Evolutionary conservation across 768 basidiomycete species (phyloP), one percentile per base, ranked within the genome.

Genomic region (Tubosaeta sp.): DNA sequence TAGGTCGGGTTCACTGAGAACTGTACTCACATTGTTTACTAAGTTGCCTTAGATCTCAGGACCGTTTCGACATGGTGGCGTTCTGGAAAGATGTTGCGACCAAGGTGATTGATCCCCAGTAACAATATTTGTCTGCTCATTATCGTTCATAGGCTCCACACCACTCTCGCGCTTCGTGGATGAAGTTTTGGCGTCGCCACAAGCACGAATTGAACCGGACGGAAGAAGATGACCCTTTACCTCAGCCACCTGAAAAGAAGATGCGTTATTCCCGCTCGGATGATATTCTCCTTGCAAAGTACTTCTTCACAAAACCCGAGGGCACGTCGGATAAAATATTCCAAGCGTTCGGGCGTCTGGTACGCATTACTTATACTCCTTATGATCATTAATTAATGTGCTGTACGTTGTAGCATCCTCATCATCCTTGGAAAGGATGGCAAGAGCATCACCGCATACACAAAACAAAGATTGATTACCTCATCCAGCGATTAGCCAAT

Each of bases 401-500:
- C 19, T 38, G 6, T 19, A 45, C 43, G n/a, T 49, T 54, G 16
- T 59, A 93, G 90, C 78, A 91, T 66, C 81, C 89, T 2, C 87
- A 91, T 63, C 90, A 93, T 71, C 90, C 90, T 3, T 93, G 90
- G 90, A 93, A 93, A 65, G 90, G 90, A 13, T 93, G 90, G 90
- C 90, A 93, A 66, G 90, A 93, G 60, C 90, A 92, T 64, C 85
- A 91, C 64, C 80, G 90, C 38, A 90, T 91, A 59, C 90, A 92
- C 65, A 92, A 91, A 63, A 76, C 81, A 12, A 90, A 88, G 63
- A 90, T 92, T 54, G 90, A 91, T 59, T 83, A 90, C 68, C 77
- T 88, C 35, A 85, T 89, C 38, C 73, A 81, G 52, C 75, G 77
- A 57, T 64, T 92, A 18, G 62, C 63, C 11, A 74, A 75, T 27